These are phyloP conservation scores for Phytophthora pluvialis DNA, from an alignment of 352 stramenopile genomes.

Conservation along the genomic window DNA sequence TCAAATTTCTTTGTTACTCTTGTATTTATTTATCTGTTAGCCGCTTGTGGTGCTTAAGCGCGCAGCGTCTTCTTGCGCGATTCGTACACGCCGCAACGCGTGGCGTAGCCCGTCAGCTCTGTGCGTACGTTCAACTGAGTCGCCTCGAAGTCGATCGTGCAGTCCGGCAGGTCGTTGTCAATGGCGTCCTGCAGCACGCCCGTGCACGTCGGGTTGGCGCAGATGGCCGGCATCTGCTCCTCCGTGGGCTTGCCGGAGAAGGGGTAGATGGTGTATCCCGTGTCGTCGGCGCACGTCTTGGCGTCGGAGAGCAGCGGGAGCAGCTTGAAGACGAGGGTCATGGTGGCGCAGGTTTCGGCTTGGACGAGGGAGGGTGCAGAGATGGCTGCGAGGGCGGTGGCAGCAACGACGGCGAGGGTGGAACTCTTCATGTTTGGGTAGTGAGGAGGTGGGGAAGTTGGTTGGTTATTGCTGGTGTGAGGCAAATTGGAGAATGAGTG, in stretches of 20 bases:
- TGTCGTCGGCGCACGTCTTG: conserved; percentile 22
- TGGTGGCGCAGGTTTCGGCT: conserved; percentile 34
- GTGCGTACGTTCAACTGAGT: conserved; percentile 35
- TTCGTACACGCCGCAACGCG: conserved; percentile 27
- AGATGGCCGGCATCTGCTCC: conserved; percentile 33
- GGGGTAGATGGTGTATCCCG: conserved; percentile 26
- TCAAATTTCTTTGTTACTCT: too few species aligned
- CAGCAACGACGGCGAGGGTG: conserved; percentile 19
- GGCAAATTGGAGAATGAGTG: conserved; percentile 6
- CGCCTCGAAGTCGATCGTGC: conserved; percentile 40
- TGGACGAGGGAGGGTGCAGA: conserved; percentile 17
- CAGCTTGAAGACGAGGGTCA: conserved; percentile 36
- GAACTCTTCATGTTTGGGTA: conserved; percentile 42
- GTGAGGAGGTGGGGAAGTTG: neutral
- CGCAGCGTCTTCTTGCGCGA: conserved; percentile 23
- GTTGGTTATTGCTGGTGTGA: neutral
- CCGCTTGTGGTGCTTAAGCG: too few species aligned
- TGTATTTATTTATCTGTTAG: too few species aligned
- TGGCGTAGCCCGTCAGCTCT: conserved; percentile 28
- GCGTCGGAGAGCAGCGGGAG: conserved; percentile 31
- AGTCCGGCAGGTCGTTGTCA: conserved; percentile 38
- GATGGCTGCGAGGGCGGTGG: conserved; percentile 21
- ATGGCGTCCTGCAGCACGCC: conserved; percentile 30
- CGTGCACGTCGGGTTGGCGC: conserved; percentile 35
- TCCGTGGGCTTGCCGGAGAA: conserved; percentile 38